A percentile compares a stretch with the other conserved stretches of the same genome.
phyloP scores from a whole-genome alignment of 208 protist genomes.

The Angomonas deanei region DNA sequence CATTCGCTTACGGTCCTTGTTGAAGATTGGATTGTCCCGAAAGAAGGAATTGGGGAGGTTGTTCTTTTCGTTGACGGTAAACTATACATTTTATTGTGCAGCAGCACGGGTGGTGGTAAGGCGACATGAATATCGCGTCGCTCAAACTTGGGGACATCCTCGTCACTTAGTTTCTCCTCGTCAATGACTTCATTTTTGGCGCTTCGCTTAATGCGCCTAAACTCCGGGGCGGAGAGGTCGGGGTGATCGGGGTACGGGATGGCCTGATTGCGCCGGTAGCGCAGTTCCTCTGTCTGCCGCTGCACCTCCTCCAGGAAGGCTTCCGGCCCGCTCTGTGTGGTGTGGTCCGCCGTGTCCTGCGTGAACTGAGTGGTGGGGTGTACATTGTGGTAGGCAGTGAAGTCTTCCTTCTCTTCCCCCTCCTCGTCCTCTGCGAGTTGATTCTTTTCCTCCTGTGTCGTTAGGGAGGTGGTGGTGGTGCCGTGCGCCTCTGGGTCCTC shows the following conservation, averaged over 20 bases:
- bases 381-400: not conserved
- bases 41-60: not conserved
- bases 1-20: not conserved
- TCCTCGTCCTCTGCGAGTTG: too few species aligned
- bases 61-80: not conserved
- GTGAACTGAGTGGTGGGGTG: not conserved
- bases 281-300: slow-evolving; percentile 30
- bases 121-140: slow-evolving; percentile 46
- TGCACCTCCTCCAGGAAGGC: slow-evolving; percentile 57
- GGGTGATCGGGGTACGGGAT: slow-evolving; percentile 64
- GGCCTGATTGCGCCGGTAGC: slow-evolving; percentile 36
- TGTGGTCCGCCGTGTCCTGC: not conserved
- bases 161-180: slow-evolving; percentile 14
- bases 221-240: slow-evolving; percentile 48
- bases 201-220: slow-evolving; percentile 65
- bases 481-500: not conserved
- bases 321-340: slow-evolving; percentile 10
- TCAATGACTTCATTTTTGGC: slow-evolving; percentile 32
- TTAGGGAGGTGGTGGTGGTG: not conserved
- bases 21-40: not conserved
- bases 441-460: not conserved
- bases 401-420: not conserved
- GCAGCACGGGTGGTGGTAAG: slow-evolving; percentile 30
- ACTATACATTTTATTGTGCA: not conserved
- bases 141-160: slow-evolving; percentile 47